phyloP scores from a whole-genome alignment of 768 basidiomycete genomes.

The Xanthoconium stramineum region DNA sequence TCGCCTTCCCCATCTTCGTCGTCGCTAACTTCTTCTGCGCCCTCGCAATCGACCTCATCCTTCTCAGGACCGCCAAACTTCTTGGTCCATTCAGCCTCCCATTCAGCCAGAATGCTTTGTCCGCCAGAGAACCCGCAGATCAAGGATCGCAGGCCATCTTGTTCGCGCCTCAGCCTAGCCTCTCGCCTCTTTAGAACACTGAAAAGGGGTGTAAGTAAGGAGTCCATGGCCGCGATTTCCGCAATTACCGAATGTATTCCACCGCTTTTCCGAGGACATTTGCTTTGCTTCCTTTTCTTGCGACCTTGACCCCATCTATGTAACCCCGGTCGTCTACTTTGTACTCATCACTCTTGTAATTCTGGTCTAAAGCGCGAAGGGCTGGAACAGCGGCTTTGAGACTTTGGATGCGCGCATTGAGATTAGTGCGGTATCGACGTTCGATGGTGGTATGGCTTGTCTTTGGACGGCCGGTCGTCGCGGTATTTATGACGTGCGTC shows the following conservation, averaged over 20 bases:
- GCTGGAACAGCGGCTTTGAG: conserved; percentile 81
- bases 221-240: neutral
- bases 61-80: conserved; percentile 77
- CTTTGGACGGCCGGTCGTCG: conserved; percentile 40
- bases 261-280: conserved; percentile 88
- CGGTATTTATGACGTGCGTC: conserved; percentile 20
- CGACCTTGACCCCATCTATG: conserved; percentile 90
- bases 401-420: conserved; percentile 82
- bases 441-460: conserved; percentile 90
- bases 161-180: conserved; percentile 64
- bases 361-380: conserved; percentile 69
- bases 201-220: conserved; percentile 6
- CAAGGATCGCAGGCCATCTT: conserved; percentile 68
- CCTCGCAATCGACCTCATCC: conserved; percentile 56
- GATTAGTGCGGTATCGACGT: conserved; percentile 82
- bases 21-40: conserved; percentile 39
- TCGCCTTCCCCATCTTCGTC: conserved; percentile 46
- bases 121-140: conserved; percentile 73
- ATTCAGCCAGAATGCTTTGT: conserved; percentile 63
- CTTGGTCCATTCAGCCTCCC: conserved; percentile 73
- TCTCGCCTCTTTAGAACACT: conserved; percentile 83
- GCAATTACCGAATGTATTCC: conserved; percentile 71
- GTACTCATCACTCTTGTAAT: conserved; percentile 38
- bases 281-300: conserved; percentile 87
- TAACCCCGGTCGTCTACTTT: conserved; percentile 80